These are phyloP conservation scores for Wickerhamiella pararugosa DNA, from an alignment of 1,139 yeast species.

Conservation along the genomic window DNA sequence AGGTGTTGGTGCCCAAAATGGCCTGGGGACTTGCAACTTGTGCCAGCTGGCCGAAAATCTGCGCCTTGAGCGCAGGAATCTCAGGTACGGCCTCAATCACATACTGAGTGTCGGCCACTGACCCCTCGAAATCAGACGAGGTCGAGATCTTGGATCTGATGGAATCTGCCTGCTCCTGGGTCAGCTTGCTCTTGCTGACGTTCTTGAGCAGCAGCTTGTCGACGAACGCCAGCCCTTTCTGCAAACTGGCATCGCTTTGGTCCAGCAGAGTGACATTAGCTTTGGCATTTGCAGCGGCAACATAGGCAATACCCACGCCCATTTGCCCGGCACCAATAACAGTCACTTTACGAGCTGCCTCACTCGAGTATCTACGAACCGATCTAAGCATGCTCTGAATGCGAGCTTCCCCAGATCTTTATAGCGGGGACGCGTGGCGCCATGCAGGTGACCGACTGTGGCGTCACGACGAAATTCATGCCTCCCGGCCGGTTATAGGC, in stretches of 20 bases:
- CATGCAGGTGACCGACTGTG: no score
- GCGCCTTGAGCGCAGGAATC: slow-evolving; percentile 25
- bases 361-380: background rate
- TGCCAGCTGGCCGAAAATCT: slow-evolving; percentile 26
- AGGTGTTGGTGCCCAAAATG: slow-evolving; percentile 31
- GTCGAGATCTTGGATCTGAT: slow-evolving; percentile 21
- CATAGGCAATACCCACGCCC: slow-evolving; percentile 32
- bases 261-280: slow-evolving; percentile 27
- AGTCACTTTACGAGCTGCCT: slow-evolving; percentile 15
- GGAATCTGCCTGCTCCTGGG: slow-evolving; percentile 22
- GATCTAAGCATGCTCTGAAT: no score
- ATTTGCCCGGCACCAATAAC: slow-evolving; percentile 31
- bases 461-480: no score
- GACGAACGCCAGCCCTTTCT: slow-evolving; percentile 23
- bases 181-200: slow-evolving; percentile 25
- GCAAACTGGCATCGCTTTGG: slow-evolving; percentile 23
- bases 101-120: slow-evolving; percentile 23
- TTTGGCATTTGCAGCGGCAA: slow-evolving; percentile 29
- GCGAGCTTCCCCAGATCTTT: no score
- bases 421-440: no score
- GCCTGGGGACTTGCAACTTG: slow-evolving; percentile 20
- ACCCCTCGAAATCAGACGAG: slow-evolving; percentile 19
- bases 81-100: slow-evolving; percentile 34
- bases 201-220: slow-evolving; percentile 28
- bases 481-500: no score